Evolutionary conservation across 768 basidiomycete species (phyloP).

Genomic region (Hericium erinaceus): DNA sequence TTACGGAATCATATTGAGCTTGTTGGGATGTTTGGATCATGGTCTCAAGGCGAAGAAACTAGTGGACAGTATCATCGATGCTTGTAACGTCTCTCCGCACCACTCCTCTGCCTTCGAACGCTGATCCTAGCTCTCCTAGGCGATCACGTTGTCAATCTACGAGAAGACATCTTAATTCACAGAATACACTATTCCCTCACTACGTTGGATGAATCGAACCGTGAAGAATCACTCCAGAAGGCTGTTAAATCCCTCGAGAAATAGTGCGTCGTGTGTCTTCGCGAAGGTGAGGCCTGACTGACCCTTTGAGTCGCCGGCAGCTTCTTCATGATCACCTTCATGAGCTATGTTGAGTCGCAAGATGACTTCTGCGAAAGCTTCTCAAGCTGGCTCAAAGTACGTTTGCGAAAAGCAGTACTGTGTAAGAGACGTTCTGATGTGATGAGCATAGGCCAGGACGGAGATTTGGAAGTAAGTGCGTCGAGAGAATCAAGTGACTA

Average conservation of each 20-base stretch:
- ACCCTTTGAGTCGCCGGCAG: conserved; percentile 26
- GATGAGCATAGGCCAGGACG: conserved; percentile 45
- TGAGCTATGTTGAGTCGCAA: conserved; percentile 70
- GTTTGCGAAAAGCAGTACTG: conserved; percentile 9
- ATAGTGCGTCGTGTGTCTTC: conserved; percentile 49
- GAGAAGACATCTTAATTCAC: conserved; percentile 79
- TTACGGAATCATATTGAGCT: conserved; percentile 83
- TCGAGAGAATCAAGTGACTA: not conserved
- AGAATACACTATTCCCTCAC: conserved; percentile 81
- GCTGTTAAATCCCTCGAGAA: conserved; percentile 77
- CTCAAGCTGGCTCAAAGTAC: conserved; percentile 78
- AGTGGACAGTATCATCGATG: conserved; percentile 86
- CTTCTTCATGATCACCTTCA: conserved; percentile 92
- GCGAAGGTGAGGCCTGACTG: not conserved
- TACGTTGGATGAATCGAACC: conserved; percentile 49
- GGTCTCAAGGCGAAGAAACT: conserved; percentile 81
- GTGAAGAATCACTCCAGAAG: conserved; percentile 47
- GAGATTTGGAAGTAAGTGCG: conserved; percentile 86
- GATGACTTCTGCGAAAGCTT: conserved; percentile 60
- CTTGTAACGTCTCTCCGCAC: conserved; percentile 28
- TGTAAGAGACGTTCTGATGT: not conserved
- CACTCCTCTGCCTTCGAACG: too few species aligned
- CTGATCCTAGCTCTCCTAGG: conserved; percentile 32
- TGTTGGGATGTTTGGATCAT: conserved; percentile 87
- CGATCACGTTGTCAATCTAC: conserved; percentile 85